Evolutionary conservation across 1,284 basidiomycete species (phyloP).

Genomic region (Pseudozyma sp.): DNA sequence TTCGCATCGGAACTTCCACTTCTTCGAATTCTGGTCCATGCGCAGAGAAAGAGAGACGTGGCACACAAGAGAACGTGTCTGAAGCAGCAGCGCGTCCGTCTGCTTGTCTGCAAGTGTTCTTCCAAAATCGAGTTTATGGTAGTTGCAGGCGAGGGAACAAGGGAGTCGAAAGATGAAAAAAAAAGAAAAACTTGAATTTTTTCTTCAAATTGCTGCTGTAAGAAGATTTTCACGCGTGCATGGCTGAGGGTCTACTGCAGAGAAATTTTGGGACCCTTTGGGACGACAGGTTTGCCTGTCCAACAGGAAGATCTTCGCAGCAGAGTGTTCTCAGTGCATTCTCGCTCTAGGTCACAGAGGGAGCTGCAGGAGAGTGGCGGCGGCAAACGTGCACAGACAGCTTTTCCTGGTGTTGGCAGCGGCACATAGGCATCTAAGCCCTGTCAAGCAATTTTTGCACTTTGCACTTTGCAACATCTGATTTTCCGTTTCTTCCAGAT

Average conservation of each 20-base stretch:
- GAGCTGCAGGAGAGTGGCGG: background rate
- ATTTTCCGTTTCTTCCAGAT: slow-evolving; percentile 13
- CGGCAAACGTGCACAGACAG: slow-evolving; percentile 19
- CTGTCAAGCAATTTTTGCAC: slow-evolving; percentile 2
- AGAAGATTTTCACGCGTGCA: slow-evolving; percentile 24
- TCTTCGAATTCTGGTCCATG: slow-evolving; percentile 31
- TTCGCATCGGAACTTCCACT: background rate
- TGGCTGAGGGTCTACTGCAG: too few species aligned
- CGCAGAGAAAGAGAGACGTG: slow-evolving; percentile 4
- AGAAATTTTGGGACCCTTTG: background rate
- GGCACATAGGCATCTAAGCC: background rate
- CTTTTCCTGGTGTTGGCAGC: slow-evolving; percentile 20
- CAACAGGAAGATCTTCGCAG: too few species aligned
- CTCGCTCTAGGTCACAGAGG: too few species aligned
- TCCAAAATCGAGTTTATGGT: background rate
- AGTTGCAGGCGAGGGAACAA: background rate
- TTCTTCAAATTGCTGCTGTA: background rate
- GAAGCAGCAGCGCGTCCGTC: background rate
- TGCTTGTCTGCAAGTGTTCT: background rate
- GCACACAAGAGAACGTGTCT: slow-evolving; percentile 13
- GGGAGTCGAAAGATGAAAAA: background rate
- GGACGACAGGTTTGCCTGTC: too few species aligned
- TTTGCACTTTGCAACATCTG: slow-evolving; percentile 22
- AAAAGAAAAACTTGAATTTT: background rate
- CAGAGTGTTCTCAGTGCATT: too few species aligned